Base-by-base conservation (phyloP, 1,284 basidiomycete genomes). In the Pascua guehoae region DNA sequence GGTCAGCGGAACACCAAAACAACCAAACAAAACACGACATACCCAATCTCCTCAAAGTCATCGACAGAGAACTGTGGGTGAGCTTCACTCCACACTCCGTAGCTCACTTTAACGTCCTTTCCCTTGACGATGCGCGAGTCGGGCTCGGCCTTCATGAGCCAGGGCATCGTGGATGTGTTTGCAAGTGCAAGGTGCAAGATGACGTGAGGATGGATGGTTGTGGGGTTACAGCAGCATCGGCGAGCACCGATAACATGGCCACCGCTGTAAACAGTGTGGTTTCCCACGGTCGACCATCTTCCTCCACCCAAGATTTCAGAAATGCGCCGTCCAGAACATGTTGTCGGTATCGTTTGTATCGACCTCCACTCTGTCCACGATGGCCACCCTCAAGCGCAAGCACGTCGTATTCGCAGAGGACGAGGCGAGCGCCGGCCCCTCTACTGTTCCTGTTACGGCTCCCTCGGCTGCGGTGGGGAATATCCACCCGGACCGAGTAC, bases 141-240 rank as follows among this genome's bases (percentile, higher is more conserved):
- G 18, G 91, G 91, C 76, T 94, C 91, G 8, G 91, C 91, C 76
- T 95, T 95, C 81, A 94, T 85, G 17, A 95, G 82, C 89, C 91
- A 94, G 32, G 73, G 71, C 74, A 76, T 76, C 42, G 44, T 64
- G 58, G 17, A 11, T 12, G 36, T 24, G 32, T 15, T 12, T n/a
- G 36, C 18, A 32, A 17, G 43, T 24, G 42, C 8, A 41, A 48
- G 37, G 18, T 24, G 24, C 37, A 16, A 47, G 47, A 36, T n/a
- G n/a, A n/a, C n/a, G n/a, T n/a, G n/a, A n/a, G n/a, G n/a, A 48
- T 14, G 16, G 38, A 24, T 41, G n/a, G 12, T 42, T n/a, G 37
- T 45, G 12, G 9, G 14, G n/a, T 40, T 18, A 41, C 16, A 24
- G 46, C 12, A 9, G 10, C n/a, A 12, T 36, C 39, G 48, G n/a